phyloP scores from a whole-genome alignment of 257 asterid genomes.

The Linderniella brevidens region DNA sequence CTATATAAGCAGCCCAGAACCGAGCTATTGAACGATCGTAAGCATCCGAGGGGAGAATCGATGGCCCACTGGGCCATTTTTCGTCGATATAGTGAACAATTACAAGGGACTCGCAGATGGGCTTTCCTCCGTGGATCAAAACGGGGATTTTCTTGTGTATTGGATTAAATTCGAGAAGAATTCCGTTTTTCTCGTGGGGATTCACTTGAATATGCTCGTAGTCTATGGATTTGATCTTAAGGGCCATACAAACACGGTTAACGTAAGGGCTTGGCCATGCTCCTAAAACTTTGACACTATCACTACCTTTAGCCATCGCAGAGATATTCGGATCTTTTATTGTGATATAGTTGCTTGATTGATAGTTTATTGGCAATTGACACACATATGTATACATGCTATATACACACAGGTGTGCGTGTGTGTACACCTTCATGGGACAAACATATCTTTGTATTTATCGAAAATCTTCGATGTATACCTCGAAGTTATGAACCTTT shows the following conservation, averaged over 20 bases:
- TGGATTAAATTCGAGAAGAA: constrained; percentile 32
- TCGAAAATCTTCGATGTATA: too few relatives aligned
- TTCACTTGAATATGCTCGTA: constrained; percentile 20
- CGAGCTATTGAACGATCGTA: constrained; percentile 23
- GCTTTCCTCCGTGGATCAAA: constrained; percentile 17
- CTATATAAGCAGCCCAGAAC: constrained; percentile 43
- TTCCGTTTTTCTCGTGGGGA: constrained; percentile 16
- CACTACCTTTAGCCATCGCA: too few relatives aligned
- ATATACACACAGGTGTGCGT: too few relatives aligned
- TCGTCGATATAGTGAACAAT: constrained; percentile 10
- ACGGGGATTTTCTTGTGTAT: constrained; percentile 42
- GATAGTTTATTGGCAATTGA: too few relatives aligned
- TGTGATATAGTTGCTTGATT: too few relatives aligned
- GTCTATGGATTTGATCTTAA: constrained; percentile 29
- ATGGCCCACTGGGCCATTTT: constrained; percentile 9
- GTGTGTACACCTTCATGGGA: too few relatives aligned
- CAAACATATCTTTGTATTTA: too few relatives aligned
- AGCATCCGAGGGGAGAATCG: constrained; percentile 16
- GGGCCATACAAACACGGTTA: constrained; percentile 27
- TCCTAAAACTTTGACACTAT: constrained; percentile 28
- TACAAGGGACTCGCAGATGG: constrained; percentile 31
- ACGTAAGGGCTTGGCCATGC: constrained; percentile 21
- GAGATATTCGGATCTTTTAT: too few relatives aligned
- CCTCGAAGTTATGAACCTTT: too few relatives aligned
- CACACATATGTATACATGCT: too few relatives aligned